These are phyloP conservation scores for Tephrocybe sp. DNA, from an alignment of 768 basidiomycete genomes.

Conservation along the genomic window DNA sequence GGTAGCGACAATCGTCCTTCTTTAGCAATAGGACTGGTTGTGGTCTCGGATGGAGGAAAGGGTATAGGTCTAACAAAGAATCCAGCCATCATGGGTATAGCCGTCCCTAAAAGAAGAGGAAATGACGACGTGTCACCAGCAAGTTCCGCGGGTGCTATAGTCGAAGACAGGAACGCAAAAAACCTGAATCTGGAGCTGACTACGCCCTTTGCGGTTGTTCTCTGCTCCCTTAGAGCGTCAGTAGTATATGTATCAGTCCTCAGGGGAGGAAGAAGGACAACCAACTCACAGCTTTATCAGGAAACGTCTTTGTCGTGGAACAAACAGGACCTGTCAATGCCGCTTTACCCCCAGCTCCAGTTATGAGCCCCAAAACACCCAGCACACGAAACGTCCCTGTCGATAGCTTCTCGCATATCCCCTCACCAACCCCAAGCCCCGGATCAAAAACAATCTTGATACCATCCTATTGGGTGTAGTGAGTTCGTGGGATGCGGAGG, in stretches of 20 bases:
- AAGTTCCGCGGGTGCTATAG: conserved; percentile 66
- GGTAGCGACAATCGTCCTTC: background rate
- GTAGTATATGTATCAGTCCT: conserved; percentile 2
- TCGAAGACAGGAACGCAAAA: conserved; percentile 87
- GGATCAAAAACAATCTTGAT: conserved; percentile 66
- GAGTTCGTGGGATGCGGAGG: conserved; percentile 60
- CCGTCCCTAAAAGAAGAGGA: conserved; percentile 75
- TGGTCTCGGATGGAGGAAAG: conserved; percentile 35
- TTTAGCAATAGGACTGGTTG: too few relatives aligned
- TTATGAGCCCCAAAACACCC: conserved; percentile 62
- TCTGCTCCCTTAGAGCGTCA: conserved; percentile 46
- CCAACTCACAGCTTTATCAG: conserved; percentile 60
- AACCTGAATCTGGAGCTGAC: conserved; percentile 88
- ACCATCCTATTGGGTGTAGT: conserved; percentile 68
- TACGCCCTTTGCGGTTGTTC: conserved; percentile 72
- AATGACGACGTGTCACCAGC: conserved; percentile 79
- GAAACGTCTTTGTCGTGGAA: conserved; percentile 79
- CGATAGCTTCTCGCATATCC: conserved; percentile 40
- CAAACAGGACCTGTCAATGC: conserved; percentile 71
- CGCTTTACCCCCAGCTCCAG: conserved; percentile 74
- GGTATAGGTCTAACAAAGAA: conserved; percentile 73
- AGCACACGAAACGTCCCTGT: conserved; percentile 47
- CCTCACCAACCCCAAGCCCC: conserved; percentile 36
- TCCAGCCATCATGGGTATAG: conserved; percentile 77
- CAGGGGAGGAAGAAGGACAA: background rate